phyloP scores from a whole-genome alignment of 345 rosid species.

The Citrus glauca region DNA sequence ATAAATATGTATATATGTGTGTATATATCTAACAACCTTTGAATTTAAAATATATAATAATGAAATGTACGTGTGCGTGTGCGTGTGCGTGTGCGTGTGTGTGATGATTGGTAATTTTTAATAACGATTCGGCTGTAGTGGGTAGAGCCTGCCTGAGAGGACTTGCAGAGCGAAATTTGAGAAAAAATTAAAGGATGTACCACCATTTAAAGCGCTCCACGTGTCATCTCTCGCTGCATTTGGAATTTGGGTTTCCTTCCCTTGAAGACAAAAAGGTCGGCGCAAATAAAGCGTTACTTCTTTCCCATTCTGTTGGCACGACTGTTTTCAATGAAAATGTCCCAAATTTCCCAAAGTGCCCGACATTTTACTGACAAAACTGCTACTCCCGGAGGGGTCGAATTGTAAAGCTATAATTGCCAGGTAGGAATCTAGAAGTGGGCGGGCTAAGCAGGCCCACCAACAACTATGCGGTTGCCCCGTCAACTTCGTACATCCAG shows the following conservation, averaged over 20 bases:
- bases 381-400: neutral
- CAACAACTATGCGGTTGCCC: slow-evolving; percentile 46
- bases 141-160: slow-evolving; percentile 16
- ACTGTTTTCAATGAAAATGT: neutral
- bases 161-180: slow-evolving; percentile 30
- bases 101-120: slow-evolving; percentile 7
- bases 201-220: slow-evolving; percentile 42
- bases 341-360: slow-evolving; percentile 11
- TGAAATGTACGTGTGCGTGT: neutral
- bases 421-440: slow-evolving; percentile 3
- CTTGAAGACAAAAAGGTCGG: slow-evolving; percentile 34
- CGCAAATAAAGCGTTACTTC: slow-evolving; percentile 8
- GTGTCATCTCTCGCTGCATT: slow-evolving; percentile 23
- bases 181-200: slow-evolving; percentile 15
- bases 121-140: slow-evolving; percentile 19
- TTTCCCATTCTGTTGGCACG: slow-evolving; percentile 15
- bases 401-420: neutral
- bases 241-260: slow-evolving; percentile 23
- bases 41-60: neutral
- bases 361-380: neutral
- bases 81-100: too few species aligned
- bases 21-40: slow-evolving; percentile 4
- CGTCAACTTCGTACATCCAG: slow-evolving; percentile 39
- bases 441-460: slow-evolving; percentile 18
- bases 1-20: neutral